Conservation (phyloP, 768 basidiomycete genomes). For the Boletus patriciae region DNA sequence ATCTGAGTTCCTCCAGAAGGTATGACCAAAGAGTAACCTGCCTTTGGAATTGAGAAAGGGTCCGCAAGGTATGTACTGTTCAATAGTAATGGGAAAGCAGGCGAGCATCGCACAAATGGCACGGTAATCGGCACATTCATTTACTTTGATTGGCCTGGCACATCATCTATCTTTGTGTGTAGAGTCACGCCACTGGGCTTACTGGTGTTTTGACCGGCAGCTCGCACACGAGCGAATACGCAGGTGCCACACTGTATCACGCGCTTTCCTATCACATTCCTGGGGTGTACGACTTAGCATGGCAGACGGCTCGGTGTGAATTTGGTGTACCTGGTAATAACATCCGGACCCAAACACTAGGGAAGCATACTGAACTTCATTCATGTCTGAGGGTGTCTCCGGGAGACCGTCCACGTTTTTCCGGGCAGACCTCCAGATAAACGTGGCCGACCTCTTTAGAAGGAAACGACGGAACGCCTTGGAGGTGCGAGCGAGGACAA, state of each 20-base stretch:
- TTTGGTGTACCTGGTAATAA: slow-evolving; percentile 31
- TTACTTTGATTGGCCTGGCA: slow-evolving; percentile 21
- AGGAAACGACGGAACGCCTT: slow-evolving; percentile 43
- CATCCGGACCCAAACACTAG: slow-evolving; percentile 50
- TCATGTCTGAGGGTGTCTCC: slow-evolving; percentile 45
- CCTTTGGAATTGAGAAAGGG: slow-evolving; percentile 28
- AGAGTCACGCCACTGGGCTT: slow-evolving; percentile 1
- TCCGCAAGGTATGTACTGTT: slow-evolving; percentile 28
- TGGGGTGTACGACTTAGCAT: slow-evolving; percentile 5
- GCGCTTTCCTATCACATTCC: slow-evolving; percentile 27
- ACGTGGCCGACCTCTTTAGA: slow-evolving; percentile 29
- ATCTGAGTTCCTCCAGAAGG: slow-evolving; percentile 4
- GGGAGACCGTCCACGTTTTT: slow-evolving; percentile 42
- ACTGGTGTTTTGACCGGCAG: slow-evolving; percentile 29
- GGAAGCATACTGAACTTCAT: slow-evolving; percentile 50
- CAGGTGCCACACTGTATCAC: slow-evolving; percentile 34
- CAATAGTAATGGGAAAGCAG: slow-evolving; percentile 9
- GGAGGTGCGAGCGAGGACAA: slow-evolving; percentile 45
- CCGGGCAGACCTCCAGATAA: slow-evolving; percentile 37
- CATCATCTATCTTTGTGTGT: neutral
- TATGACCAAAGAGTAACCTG: neutral
- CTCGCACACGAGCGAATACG: slow-evolving; percentile 33
- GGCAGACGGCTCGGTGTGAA: neutral
- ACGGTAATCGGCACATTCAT: slow-evolving; percentile 6
- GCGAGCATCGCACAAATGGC: slow-evolving; percentile 9